Percentiles rank a stretch among this genome's conserved stretches.
Evolutionary conservation across 208 protist species (phyloP).

Genomic region (Blechomonas ayalai): DNA sequence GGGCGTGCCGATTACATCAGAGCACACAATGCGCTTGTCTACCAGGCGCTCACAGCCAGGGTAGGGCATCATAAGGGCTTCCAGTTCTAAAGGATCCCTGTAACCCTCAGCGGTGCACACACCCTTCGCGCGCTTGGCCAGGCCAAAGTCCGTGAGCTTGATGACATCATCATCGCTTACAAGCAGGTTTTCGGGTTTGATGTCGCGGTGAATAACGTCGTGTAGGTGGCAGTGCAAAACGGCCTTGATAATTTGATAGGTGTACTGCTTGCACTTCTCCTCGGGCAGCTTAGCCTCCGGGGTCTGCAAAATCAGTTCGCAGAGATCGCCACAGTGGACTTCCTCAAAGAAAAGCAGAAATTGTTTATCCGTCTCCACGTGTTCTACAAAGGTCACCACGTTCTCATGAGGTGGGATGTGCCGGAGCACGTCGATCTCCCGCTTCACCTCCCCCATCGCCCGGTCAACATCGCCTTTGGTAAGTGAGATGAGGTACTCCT

Average conservation of each 20-base stretch:
- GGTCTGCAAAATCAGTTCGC: slow-evolving; percentile 81
- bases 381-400: slow-evolving; percentile 85
- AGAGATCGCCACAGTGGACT: slow-evolving; percentile 80
- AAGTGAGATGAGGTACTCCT: slow-evolving; percentile 82
- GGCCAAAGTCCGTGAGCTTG: slow-evolving; percentile 89
- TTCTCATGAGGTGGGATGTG: slow-evolving; percentile 85
- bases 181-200: slow-evolving; percentile 90
- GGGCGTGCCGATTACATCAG: slow-evolving; percentile 85
- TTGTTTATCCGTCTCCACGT: slow-evolving; percentile 76
- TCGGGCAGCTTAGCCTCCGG: slow-evolving; percentile 73
- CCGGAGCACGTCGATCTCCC: slow-evolving; percentile 82
- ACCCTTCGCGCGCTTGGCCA: slow-evolving; percentile 74
- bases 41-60: slow-evolving; percentile 70
- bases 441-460: slow-evolving; percentile 85
- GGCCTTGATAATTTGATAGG: slow-evolving; percentile 87
- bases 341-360: slow-evolving; percentile 88
- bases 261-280: slow-evolving; percentile 79
- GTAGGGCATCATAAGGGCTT: slow-evolving; percentile 72
- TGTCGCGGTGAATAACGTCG: slow-evolving; percentile 89
- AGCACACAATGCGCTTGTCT: slow-evolving; percentile 78
- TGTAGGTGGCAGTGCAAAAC: slow-evolving; percentile 88
- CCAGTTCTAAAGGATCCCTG: slow-evolving; percentile 58
- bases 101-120: slow-evolving; percentile 54
- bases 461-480: slow-evolving; percentile 81
- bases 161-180: slow-evolving; percentile 83